Evolutionary conservation across 306 rosid species (phyloP).

Genomic region (Glycine latifolia): DNA sequence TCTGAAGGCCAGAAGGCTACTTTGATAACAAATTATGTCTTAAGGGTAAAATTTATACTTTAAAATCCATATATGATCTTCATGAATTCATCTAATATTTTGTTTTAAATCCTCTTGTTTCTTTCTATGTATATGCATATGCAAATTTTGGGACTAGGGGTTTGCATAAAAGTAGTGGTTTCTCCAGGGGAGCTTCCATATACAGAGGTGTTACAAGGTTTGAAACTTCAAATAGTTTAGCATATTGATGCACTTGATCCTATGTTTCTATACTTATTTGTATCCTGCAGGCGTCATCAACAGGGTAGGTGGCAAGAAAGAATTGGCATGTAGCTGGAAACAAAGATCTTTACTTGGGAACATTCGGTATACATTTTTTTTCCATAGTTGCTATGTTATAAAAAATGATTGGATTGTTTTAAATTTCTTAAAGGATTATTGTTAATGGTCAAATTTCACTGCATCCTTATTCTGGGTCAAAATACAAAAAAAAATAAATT

Average conservation of each 20-base stretch:
- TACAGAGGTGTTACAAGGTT: too few species aligned
- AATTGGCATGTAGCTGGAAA: conserved; percentile 54
- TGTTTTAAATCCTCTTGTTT: too few species aligned
- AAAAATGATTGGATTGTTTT: background rate
- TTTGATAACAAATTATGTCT: too few species aligned
- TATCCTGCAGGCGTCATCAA: background rate
- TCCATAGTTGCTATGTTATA: background rate
- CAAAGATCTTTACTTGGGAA: conserved; percentile 93
- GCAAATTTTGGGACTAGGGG: too few species aligned
- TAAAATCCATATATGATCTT: too few species aligned
- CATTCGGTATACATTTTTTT: conserved; percentile 67
- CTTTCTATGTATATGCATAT: too few species aligned
- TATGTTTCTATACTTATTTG: background rate
- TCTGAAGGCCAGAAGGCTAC: too few species aligned
- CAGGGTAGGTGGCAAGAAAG: too few species aligned
- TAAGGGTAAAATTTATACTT: too few species aligned
- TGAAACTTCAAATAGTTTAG: background rate
- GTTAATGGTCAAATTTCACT: background rate
- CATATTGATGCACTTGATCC: background rate
- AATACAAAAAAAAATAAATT: background rate
- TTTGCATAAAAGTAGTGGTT: background rate
- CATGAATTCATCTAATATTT: too few species aligned
- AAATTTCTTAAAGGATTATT: background rate
- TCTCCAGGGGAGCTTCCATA: too few species aligned
- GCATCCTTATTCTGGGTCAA: background rate